Conservation (phyloP, 352 stramenopile species). For the Thraustotheca clavata region DNA sequence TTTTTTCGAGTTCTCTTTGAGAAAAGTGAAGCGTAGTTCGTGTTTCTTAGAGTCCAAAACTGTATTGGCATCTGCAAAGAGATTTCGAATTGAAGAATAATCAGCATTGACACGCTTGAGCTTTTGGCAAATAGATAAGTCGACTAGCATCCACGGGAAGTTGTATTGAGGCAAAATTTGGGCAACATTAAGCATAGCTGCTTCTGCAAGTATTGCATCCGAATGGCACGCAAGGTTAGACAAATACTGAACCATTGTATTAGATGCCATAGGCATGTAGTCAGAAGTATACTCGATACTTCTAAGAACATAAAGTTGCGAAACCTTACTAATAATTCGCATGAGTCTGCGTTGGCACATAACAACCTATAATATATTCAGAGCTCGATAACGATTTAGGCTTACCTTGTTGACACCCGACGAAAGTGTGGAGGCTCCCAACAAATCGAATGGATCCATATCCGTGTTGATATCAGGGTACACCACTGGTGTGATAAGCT, state of each 20-base stretch:
- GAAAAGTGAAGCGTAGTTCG: neutral
- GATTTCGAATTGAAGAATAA: neutral
- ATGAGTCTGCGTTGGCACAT: conserved; percentile 8
- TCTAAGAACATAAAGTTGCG: neutral
- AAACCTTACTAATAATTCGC: neutral
- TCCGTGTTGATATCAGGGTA: neutral
- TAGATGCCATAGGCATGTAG: neutral
- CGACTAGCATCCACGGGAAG: conserved; percentile 4
- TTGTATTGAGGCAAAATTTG: conserved; percentile 3
- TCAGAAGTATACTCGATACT: conserved; percentile 4
- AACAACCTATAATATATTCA: conserved; percentile 1
- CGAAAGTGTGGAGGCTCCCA: neutral
- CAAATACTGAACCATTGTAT: conserved; percentile 16
- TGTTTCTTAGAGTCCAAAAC: neutral
- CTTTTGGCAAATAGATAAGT: neutral
- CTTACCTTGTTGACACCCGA: neutral
- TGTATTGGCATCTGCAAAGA: neutral
- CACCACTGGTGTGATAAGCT: neutral
- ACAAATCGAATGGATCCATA: conserved; percentile 14
- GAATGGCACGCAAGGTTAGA: neutral
- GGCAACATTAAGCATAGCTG: conserved; percentile 10
- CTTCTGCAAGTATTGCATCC: conserved; percentile 3
- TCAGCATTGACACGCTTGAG: conserved; percentile 3
- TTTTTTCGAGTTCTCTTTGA: neutral
- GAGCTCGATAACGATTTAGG: neutral